phyloP scores from a whole-genome alignment of 306 rosid species.

The Lablab purpureus region DNA sequence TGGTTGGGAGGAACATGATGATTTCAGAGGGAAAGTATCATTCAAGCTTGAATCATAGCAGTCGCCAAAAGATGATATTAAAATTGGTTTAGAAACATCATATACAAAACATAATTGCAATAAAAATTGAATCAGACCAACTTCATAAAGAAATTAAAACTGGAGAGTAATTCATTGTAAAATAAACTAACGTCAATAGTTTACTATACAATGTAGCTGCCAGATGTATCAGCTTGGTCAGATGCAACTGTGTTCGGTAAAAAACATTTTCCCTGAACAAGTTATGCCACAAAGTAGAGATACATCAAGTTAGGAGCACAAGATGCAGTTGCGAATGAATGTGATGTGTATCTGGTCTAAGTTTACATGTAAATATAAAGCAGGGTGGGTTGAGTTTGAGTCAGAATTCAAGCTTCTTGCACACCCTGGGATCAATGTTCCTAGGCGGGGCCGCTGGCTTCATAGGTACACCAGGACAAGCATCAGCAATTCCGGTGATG shows the following conservation, averaged over 20 bases:
- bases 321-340: conserved; percentile 25
- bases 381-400: conserved; percentile 14
- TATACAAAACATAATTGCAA: neutral
- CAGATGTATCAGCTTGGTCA: conserved; percentile 43
- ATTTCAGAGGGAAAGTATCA: neutral
- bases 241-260: conserved; percentile 35
- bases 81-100: neutral
- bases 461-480: conserved; percentile 73
- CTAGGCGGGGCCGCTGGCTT: conserved; percentile 45
- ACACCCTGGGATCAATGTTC: conserved; percentile 53
- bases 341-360: conserved; percentile 24
- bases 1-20: neutral
- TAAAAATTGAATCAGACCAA: neutral
- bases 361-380: neutral
- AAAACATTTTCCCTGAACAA: conserved; percentile 18
- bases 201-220: conserved; percentile 48
- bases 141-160: conserved; percentile 11
- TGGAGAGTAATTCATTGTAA: neutral
- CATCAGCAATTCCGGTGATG: conserved; percentile 53
- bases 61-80: neutral
- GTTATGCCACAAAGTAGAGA: conserved; percentile 30
- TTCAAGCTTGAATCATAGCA: neutral
- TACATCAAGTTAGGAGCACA: conserved; percentile 36
- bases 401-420: conserved; percentile 85
- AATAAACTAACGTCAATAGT: conserved; percentile 21